phyloP scores from a whole-genome alignment of 495 filamentous ascomycete genomes.

The Apiosordaria backusii region DNA sequence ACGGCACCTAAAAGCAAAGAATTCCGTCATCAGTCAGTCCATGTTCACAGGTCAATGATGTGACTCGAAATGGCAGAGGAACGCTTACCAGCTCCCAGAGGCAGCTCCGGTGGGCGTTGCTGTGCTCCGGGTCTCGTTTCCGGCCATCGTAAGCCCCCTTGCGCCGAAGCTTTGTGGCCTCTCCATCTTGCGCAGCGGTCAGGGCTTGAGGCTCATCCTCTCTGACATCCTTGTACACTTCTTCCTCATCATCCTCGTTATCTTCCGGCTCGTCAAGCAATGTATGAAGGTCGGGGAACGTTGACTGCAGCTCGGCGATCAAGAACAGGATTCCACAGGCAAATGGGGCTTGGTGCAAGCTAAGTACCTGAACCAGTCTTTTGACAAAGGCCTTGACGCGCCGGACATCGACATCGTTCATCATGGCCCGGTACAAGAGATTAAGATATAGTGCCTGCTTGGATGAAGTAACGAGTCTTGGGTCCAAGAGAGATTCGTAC shows the following conservation, averaged over 20 bases:
- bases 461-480: constrained; percentile 79
- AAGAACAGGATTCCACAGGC: constrained; percentile 86
- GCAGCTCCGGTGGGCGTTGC: constrained; percentile 84
- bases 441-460: constrained; percentile 96
- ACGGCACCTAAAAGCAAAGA: constrained; percentile 52
- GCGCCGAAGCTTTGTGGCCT: constrained; percentile 14
- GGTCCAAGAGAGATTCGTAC: constrained; percentile 91
- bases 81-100: constrained; percentile 80
- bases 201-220: constrained; percentile 62
- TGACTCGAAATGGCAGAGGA: background rate
- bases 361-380: constrained; percentile 80
- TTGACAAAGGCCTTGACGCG: constrained; percentile 95
- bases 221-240: constrained; percentile 59
- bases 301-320: constrained; percentile 71
- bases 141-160: constrained; percentile 67
- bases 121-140: constrained; percentile 86
- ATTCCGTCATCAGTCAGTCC: background rate
- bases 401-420: constrained; percentile 78
- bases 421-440: constrained; percentile 79
- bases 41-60: background rate
- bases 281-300: constrained; percentile 68
- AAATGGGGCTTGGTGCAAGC: constrained; percentile 87
- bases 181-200: constrained; percentile 27
- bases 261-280: constrained; percentile 70
- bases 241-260: constrained; percentile 44